Conservation (phyloP, 495 filamentous ascomycete species). For the Talaromyces thailandensis region DNA sequence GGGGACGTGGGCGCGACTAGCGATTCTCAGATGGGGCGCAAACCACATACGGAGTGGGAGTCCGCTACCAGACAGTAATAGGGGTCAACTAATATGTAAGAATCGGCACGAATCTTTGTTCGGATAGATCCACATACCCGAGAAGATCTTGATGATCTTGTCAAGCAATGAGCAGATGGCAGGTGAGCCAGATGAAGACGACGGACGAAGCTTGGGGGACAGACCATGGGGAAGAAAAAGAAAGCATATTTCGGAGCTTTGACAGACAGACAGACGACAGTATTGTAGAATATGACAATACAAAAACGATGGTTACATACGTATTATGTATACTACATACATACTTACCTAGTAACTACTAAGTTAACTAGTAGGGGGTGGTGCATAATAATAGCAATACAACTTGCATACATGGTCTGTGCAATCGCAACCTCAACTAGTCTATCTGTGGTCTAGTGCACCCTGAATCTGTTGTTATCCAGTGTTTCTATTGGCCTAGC, state of each 20-base stretch:
- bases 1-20: not conserved
- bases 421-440: not conserved
- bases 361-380: no score
- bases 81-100: not conserved
- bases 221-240: not conserved
- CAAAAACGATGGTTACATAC: not conserved
- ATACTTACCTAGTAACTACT: no score
- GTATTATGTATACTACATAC: no score
- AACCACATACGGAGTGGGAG: not conserved
- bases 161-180: no score
- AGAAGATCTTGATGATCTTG: no score
- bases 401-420: not conserved
- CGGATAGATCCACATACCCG: no score
- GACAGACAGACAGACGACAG: not conserved
- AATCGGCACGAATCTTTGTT: no score
- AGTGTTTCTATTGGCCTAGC: not conserved
- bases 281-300: not conserved
- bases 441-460: not conserved
- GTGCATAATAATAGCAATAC: not conserved
- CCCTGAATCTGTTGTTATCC: not conserved
- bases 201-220: not conserved
- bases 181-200: not conserved
- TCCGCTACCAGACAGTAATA: not conserved
- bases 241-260: not conserved
- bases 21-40: constrained; percentile 1